Conservation (phyloP, 2,329 filamentous ascomycete genomes). For the Capronia coronata region DNA sequence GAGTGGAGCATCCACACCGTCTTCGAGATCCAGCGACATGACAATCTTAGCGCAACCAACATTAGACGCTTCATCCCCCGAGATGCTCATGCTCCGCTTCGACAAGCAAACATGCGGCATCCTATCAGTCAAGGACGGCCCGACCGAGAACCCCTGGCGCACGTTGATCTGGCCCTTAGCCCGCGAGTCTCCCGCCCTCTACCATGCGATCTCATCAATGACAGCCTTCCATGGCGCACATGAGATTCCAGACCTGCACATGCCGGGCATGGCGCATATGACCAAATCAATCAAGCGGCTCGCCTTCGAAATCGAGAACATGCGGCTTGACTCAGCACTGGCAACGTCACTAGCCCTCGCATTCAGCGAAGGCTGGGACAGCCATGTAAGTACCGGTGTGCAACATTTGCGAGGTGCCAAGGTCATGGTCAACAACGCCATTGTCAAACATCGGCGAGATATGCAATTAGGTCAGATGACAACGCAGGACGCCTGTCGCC, state of each 20-base stretch:
- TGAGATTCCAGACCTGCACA: conserved; percentile 50
- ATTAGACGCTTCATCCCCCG: conserved; percentile 49
- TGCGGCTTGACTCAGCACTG: conserved; percentile 52
- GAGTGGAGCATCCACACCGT: conserved; percentile 33
- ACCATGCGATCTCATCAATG: conserved; percentile 62
- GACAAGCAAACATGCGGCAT: conserved; percentile 63
- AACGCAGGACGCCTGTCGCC: conserved; percentile 36
- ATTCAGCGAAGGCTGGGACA: conserved; percentile 66
- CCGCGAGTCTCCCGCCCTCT: conserved; percentile 57
- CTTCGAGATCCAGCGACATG: conserved; percentile 28
- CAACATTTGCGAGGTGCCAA: conserved; percentile 63
- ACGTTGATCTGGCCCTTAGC: conserved; percentile 65
- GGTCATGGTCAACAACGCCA: conserved; percentile 54
- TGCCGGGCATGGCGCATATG: conserved; percentile 64
- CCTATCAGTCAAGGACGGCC: conserved; percentile 63
- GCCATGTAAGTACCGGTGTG: conserved; percentile 61
- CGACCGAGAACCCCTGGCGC: conserved; percentile 64
- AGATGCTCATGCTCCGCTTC: conserved; percentile 58
- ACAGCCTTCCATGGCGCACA: conserved; percentile 55
- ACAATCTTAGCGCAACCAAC: conserved; percentile 38
- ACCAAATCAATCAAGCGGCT: conserved; percentile 56
- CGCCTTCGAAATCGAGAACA: conserved; percentile 54
- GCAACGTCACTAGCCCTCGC: conserved; percentile 64
- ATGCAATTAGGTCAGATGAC: conserved; percentile 27
- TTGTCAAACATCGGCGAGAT: conserved; percentile 42